Conservation (phyloP, 139 green algal genomes). For the Picochlorum sp. region DNA sequence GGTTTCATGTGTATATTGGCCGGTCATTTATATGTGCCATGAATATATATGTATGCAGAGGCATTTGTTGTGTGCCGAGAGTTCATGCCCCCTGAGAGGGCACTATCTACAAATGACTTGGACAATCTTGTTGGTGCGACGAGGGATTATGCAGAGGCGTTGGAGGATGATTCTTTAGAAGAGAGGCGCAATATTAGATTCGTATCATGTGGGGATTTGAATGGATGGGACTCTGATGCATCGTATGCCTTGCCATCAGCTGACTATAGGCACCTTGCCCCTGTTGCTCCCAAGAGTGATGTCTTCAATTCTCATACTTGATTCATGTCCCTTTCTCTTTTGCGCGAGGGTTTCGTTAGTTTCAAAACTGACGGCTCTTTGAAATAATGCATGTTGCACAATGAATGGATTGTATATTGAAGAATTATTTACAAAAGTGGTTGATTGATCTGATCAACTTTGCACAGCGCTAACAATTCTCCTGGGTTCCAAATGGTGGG, state of each 20-base stretch:
- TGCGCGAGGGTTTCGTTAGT: too few species aligned
- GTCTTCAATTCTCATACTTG: too few species aligned
- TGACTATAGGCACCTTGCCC: constrained; percentile 45
- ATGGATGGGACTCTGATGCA: constrained; percentile 82
- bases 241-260: constrained; percentile 65
- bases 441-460: too few species aligned
- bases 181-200: constrained; percentile 70
- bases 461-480: too few species aligned
- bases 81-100: constrained; percentile 60
- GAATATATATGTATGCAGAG: constrained; percentile 36
- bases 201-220: constrained; percentile 86
- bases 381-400: too few species aligned
- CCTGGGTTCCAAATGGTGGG: too few species aligned
- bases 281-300: constrained; percentile 53
- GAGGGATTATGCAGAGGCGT: not conserved
- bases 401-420: too few species aligned
- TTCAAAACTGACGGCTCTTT: too few species aligned
- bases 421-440: too few species aligned
- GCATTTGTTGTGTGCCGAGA: constrained; percentile 91
- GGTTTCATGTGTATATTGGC: too few species aligned
- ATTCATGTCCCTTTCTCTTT: too few species aligned
- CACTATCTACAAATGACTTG: not conserved
- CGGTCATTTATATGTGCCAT: too few species aligned
- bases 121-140: not conserved
- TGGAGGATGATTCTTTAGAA: not conserved